Percentiles rank a stretch among this genome's conserved stretches.
Evolutionary conservation across 2,329 filamentous ascomycete genomes (phyloP).

Genomic region (Venturia aucupariae): DNA sequence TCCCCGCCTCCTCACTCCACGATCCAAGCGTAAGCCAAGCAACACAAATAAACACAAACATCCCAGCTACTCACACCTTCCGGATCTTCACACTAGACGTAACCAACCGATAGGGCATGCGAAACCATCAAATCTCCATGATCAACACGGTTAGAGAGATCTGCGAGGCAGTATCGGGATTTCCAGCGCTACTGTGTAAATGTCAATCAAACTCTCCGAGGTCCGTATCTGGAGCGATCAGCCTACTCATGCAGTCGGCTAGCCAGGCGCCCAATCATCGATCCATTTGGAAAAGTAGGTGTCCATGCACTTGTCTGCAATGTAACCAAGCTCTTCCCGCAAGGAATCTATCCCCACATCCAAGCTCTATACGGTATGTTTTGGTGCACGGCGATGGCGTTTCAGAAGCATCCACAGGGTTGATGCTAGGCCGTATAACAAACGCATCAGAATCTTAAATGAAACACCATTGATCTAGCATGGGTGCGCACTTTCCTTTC

Average conservation of each 20-base stretch:
- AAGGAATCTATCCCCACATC: background rate
- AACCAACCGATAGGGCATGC: background rate
- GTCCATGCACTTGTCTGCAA: background rate
- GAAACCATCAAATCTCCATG: background rate
- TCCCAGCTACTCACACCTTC: background rate
- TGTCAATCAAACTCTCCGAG: background rate
- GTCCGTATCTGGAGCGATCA: background rate
- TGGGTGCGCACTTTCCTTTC: too few relatives aligned
- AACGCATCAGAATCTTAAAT: background rate
- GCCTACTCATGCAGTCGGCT: background rate
- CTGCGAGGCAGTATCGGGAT: background rate
- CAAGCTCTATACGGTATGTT: background rate
- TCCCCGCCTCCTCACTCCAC: background rate
- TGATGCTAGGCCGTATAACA: background rate
- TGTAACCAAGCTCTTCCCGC: background rate
- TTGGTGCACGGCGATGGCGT: background rate
- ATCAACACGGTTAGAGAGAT: background rate
- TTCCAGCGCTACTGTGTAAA: too few relatives aligned
- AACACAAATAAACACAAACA: background rate
- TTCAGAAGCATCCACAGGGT: slow-evolving; percentile 1
- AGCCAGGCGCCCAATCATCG: background rate
- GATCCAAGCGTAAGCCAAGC: background rate
- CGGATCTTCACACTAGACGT: background rate
- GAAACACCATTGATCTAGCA: background rate
- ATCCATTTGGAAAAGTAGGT: background rate